Conservation (phyloP, 73 alveolate species). For the Urostyla sp. region DNA sequence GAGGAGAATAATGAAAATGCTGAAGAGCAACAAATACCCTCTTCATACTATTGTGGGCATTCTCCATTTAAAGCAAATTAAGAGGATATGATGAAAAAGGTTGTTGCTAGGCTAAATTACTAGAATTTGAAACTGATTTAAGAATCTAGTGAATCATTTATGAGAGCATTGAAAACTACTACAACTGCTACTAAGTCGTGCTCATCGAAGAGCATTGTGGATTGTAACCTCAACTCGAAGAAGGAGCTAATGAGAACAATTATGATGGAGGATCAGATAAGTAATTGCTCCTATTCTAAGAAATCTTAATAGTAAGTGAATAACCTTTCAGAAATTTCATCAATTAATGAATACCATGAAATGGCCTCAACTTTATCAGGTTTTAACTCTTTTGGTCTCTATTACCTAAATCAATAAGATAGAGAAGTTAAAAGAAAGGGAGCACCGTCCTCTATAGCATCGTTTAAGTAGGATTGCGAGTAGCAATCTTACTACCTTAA, state of each 20-base stretch:
- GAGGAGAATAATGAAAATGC: not conserved
- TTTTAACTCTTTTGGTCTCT: not conserved
- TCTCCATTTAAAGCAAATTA: not conserved
- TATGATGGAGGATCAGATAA: constrained; percentile 37
- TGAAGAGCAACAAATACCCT: not conserved
- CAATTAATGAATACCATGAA: constrained; percentile 19
- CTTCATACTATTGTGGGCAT: not conserved
- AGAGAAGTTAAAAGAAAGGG: no score
- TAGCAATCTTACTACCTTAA: no score
- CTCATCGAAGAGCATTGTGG: constrained; percentile 30
- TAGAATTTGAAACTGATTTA: constrained; percentile 27
- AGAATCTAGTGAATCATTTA: constrained; percentile 15
- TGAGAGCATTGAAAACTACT: constrained; percentile 2
- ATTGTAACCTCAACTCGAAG: not conserved
- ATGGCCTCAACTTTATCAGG: constrained; percentile 21
- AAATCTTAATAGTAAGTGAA: constrained; percentile 44
- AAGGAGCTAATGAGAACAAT: constrained; percentile 18
- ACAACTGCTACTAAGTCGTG: constrained; percentile 29
- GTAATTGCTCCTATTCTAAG: constrained; percentile 33
- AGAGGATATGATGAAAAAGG: not conserved
- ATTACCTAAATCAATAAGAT: not conserved
- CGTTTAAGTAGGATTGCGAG: no score
- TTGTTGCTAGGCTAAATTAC: constrained; percentile 38
- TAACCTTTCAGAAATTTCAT: constrained; percentile 32
- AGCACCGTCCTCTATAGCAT: no score